Percentiles rank a stretch among this genome's conserved stretches.
These are phyloP conservation scores for Malania oleifera DNA, from an alignment of 164 flowering plant genomes.

Conservation along the genomic window DNA sequence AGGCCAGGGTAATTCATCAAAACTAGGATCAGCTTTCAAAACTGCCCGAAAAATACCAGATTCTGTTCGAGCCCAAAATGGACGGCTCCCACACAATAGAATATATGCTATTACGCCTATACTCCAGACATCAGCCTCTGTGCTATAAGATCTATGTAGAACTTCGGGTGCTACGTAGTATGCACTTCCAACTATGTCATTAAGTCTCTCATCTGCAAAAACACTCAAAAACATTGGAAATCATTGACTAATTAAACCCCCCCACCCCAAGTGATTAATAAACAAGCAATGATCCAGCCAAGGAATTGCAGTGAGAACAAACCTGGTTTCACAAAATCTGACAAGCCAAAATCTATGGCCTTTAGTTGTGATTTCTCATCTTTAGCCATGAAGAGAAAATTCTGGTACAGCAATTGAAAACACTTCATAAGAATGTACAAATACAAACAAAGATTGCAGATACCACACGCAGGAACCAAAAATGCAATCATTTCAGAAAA, in stretches of 20 bases:
- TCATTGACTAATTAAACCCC: not conserved
- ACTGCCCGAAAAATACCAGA: conserved; percentile 66
- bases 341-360: conserved; percentile 76
- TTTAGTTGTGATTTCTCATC: conserved; percentile 57
- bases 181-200: conserved; percentile 74
- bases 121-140: conserved; percentile 68
- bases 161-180: conserved; percentile 69
- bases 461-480: not conserved
- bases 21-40: conserved; percentile 61
- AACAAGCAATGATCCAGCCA: not conserved
- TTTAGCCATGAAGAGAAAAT: conserved; percentile 53
- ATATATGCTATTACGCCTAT: conserved; percentile 61
- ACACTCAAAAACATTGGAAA: not conserved
- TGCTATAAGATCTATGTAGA: conserved; percentile 48
- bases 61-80: conserved; percentile 71
- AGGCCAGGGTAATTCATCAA: conserved; percentile 66
- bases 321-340: conserved; percentile 80
- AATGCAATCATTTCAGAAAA: not conserved
- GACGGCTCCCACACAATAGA: conserved; percentile 58
- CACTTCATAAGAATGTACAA: conserved; percentile 15
- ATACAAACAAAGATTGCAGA: not conserved
- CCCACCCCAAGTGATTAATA: not conserved
- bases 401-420: conserved; percentile 38
- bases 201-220: conserved; percentile 58
- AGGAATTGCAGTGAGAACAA: not conserved